A percentile compares a stretch with the other conserved stretches of the same genome.
Conservation (phyloP, 2,329 filamentous ascomycete species). For the Exophiala aquamarina region DNA sequence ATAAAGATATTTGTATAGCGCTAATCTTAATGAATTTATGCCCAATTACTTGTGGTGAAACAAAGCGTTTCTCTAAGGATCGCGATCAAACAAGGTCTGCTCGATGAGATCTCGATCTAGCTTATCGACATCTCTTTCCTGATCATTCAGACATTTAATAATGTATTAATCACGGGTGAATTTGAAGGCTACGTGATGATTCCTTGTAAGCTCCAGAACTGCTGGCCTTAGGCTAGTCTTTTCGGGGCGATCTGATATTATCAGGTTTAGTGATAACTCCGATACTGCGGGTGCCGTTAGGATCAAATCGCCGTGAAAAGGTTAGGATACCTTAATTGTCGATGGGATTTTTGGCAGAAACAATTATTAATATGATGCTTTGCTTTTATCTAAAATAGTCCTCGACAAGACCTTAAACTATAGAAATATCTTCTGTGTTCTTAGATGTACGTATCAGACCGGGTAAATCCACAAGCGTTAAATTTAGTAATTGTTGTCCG, state of each 20-base stretch:
- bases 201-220: constrained; percentile 32
- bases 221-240: constrained; percentile 18
- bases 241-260: constrained; percentile 32
- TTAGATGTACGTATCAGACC: constrained; percentile 54
- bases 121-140: constrained; percentile 21
- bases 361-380: constrained; percentile 49
- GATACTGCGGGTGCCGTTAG: constrained; percentile 37
- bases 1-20: constrained; percentile 33
- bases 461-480: constrained; percentile 59
- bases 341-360: constrained; percentile 43
- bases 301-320: constrained; percentile 34
- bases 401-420: constrained; percentile 49
- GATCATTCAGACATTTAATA: constrained; percentile 36
- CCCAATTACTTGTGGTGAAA: constrained; percentile 26
- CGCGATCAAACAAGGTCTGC: constrained; percentile 21
- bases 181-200: constrained; percentile 29
- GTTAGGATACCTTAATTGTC: constrained; percentile 41
- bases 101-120: constrained; percentile 12
- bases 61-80: constrained; percentile 22
- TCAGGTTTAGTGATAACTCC: constrained; percentile 49
- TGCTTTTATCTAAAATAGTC: constrained; percentile 42
- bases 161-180: constrained; percentile 40
- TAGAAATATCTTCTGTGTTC: constrained; percentile 46
- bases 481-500: constrained; percentile 38
- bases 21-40: constrained; percentile 31